Evolutionary conservation across 306 rosid species (phyloP), one percentile per base, ranked within the genome.

Genomic region (Mimosa pudica): DNA sequence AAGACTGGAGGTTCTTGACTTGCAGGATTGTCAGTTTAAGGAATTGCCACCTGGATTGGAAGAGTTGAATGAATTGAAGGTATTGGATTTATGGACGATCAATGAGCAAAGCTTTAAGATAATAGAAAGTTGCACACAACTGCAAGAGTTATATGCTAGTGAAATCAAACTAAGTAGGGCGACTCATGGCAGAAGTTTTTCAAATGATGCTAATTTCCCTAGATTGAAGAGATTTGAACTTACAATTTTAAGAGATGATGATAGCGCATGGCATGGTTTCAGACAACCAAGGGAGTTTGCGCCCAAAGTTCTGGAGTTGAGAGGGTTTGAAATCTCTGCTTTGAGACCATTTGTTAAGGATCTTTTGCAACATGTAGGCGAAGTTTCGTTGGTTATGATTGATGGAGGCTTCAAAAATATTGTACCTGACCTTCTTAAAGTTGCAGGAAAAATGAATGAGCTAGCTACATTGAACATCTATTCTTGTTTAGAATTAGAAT

Each of bases 331-430:
- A n/a, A n/a, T n/a, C 46, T 76, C 62, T 12, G 10, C 11, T 11
- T 35, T 4, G 13, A 12, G 9, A 38, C 10, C 42, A 52, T n/a
- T 67, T n/a, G 44, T 44, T 44, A 63, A 73, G 35, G 4, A 57
- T 63, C 47, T 81, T 33, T 35, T 68, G 2, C 54, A 57, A 17
- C 20, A 62, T 33, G 71, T 54, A 12, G 52, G 18, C 49, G 7
- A 32, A 52, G 70, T 80, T 65, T 18, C 2, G 20, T 35, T 68
- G 3, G 2, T 4, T n/a, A 12, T 35, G 32, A 52, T 44, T 68
- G 7, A n/a, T 57, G 80, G 64, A 55, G 69, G 62, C 7, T 52
- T 30, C 71, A 74, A 47, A 67, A 68, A 46, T 44, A 55, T 75
- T 18, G 4, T 75, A 67, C 79, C 76, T 11, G 51, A 66, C 47